A percentile compares a stretch with the other conserved stretches of the same genome.
phyloP scores from a whole-genome alignment of 164 flowering plant species.

The Stephania yunnanensis region DNA sequence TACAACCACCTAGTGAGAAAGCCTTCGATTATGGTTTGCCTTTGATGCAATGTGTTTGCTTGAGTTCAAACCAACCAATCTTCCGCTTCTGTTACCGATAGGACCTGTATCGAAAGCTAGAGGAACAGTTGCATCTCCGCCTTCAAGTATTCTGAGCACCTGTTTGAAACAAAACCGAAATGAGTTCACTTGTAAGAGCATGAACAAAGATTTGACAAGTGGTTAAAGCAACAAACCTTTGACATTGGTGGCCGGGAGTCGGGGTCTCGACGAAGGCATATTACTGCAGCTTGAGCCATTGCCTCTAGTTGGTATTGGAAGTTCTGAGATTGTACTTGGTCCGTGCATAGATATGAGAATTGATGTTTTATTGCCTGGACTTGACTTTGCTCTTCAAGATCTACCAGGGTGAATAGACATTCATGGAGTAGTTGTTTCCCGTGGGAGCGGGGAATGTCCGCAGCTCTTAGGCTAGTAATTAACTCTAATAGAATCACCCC shows the following conservation, averaged over 20 bases:
- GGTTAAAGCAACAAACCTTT: slow-evolving; percentile 17
- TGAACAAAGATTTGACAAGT: too few relatives aligned
- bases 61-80: slow-evolving; percentile 40
- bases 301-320: slow-evolving; percentile 46
- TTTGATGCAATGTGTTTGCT: slow-evolving; percentile 20
- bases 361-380: slow-evolving; percentile 18
- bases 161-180: slow-evolving; percentile 15
- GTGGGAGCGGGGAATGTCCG: slow-evolving; percentile 30
- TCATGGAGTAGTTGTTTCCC: slow-evolving; percentile 35
- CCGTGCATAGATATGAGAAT: slow-evolving; percentile 41
- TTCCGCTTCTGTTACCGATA: slow-evolving; percentile 64
- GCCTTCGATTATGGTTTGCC: slow-evolving; percentile 45
- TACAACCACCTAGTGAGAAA: slow-evolving; percentile 43
- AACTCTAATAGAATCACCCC: slow-evolving; percentile 74
- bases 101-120: slow-evolving; percentile 41
- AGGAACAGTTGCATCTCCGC: slow-evolving; percentile 41
- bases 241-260: slow-evolving; percentile 30
- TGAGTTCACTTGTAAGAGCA: not conserved
- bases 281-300: slow-evolving; percentile 46
- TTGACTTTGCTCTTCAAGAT: slow-evolving; percentile 25
- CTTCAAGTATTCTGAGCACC: slow-evolving; percentile 78
- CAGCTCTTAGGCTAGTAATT: slow-evolving; percentile 52
- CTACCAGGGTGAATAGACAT: slow-evolving; percentile 37
- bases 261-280: slow-evolving; percentile 25
- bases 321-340: slow-evolving; percentile 22